Evolutionary conservation across 352 stramenopile genomes (phyloP), one percentile per base, ranked within the genome.

Genomic region (Phytopythium litorale): DNA sequence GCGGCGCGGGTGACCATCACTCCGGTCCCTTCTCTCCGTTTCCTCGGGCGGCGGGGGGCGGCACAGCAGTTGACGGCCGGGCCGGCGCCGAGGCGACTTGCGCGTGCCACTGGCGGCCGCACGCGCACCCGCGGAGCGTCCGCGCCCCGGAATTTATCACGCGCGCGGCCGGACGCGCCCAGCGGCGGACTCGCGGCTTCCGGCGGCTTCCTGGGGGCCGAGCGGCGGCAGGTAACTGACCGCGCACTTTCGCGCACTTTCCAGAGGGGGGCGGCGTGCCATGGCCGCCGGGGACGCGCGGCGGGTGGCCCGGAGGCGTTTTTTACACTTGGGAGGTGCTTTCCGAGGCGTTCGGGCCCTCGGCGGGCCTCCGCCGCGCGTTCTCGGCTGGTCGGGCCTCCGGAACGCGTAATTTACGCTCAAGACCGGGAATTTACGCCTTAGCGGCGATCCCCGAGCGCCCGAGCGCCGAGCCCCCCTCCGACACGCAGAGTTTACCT

Each of bases 241-340:
- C 32, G 38, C 38, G 71, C 77, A 78, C 63, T 71, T 79, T 78
- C 32, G 50, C 38, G 71, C 77, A 75, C 63, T 71, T 77, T 76
- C 75, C 55, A 33, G 49, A 71, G 52, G 57, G 64, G 61, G 64
- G 45, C 23, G 65, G 25, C 32, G 45, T 42, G n/a, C 48, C 28
- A 54, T 11, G 48, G 13, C 12, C 13, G 48, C 7, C 48, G 12
- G 4, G 9, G 9, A 30, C 25, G 23, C 11, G 12, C 15, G 0
- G 3, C 5, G 23, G 0, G 28, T 25, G 28, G 25, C 25, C 12
- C 5, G 37, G 16, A 35, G 3, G 5, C 7, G 55, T 25, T 12
- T 23, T 42, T 30, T 49, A 18, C 16, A 18, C 38, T 32, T n/a
- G 19, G 0, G 51, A 32, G 32, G 30, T 9, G 12, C 3, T 4